Evolutionary conservation across 1,284 basidiomycete species (phyloP), one percentile per base, ranked within the genome.

Genomic region (Sphagnurus paluster): DNA sequence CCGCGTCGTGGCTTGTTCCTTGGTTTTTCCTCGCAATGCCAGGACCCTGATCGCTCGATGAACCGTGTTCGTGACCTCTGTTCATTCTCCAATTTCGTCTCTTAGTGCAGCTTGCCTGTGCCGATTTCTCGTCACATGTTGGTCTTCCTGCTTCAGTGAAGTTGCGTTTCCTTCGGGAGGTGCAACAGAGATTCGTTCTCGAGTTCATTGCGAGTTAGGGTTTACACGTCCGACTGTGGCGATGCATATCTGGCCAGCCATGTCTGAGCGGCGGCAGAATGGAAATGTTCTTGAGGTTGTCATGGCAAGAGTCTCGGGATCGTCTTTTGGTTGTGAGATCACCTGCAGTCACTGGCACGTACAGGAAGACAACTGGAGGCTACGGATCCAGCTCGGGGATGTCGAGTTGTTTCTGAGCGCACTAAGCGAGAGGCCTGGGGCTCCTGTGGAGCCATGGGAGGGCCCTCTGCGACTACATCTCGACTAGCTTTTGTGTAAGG

Each of bases 121-220:
- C 28, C 11, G 17, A 19, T 40, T 35, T 36, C 24, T 40, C 30
- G 42, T 33, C 19, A 23, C 47, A 62, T 54, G 64, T 66, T 65
- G 56, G 57, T 60, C 50, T 49, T 39, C 47, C 53, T 53, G 52
- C 52, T 50, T 40, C 39, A 53, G 50, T 59, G 63, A 58, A 66
- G 65, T 69, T 70, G 60, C 45, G 58, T 50, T 55, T 64, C 64
- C 65, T 58, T 48, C 57, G 64, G 65, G 64, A 62, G 57, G 47
- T 53, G 46, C 60, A 67, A 65, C 60, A 68, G 67, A 68, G 67
- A 67, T 64, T 64, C 56, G 67, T 60, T 67, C 67, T 68, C 67
- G 65, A 52, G 66, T 43, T 55, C 62, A 57, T 29, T 10, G 30
- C 38, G 49, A 37, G 44, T 17, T 13, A 26, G 46, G 44, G 44